Base-by-base conservation (phyloP, 441 rosid species). In the Daphne laureola region DNA sequence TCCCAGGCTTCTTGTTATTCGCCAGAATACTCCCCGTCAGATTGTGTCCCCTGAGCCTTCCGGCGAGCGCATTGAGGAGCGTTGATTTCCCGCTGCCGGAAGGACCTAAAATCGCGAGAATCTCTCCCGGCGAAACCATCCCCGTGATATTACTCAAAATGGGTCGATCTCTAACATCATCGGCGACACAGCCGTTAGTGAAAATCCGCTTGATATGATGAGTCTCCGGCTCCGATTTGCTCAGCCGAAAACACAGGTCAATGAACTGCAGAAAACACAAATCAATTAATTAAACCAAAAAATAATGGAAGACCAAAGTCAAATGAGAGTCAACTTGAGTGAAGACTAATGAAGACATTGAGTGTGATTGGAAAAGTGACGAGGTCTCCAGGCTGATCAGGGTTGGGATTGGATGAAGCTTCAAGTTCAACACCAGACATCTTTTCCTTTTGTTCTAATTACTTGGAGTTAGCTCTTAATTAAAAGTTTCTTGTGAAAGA, bases 81-180 rank as follows among this genome's bases (percentile, higher is more conserved):
- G 96, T 84, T 2, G 98, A 86, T 64, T 91, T 91, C 0, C 95
- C 98, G 38, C 98, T 82, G 14, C 98, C 98, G 0, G 96, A 88
- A 3, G 98, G 98, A 3, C 98, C 98, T 3, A 91, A 87, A 57
- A 91, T 58, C 46, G 98, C 95, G 61, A 91, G 73, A 72, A 88
- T 79, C 78, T 91, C 96, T 4, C 98, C 98, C 0, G 98, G 91
- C 0, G 87, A 82, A 0, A 78, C 89, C 77, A 81, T 70, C n/a
- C 96, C 96, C 9, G 95, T 84, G 56, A 91, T 72, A 31, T 86
- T 88, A 14, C 61, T 71, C 44, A 91, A 76, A 49, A 91, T 78
- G 0, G 74, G 78, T 25, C 81, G 38, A 5, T 79, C 58, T 84
- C 90, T 41, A 46, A 25, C 23, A 17, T 67, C 63, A 57, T 65